These are phyloP conservation scores for Toxoplasma gondii DNA, from an alignment of 169 alveolate genomes.

Conservation along the genomic window DNA sequence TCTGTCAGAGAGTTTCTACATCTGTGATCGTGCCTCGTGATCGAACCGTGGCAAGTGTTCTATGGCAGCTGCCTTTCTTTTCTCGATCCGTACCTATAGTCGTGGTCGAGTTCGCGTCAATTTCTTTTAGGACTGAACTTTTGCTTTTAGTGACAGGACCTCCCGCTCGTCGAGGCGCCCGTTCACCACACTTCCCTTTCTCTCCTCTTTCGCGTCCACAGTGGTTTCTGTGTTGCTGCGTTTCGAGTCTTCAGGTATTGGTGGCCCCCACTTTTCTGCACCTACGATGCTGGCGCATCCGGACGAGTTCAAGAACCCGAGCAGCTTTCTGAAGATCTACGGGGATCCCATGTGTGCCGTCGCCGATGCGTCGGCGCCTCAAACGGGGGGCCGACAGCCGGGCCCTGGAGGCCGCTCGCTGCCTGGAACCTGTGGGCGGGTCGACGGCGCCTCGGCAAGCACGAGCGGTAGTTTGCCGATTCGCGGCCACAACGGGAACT, in stretches of 20 bases:
- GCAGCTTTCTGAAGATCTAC: conserved; percentile 77
- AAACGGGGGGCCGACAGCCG: background rate
- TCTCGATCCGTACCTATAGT: no score
- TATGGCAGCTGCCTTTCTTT: no score
- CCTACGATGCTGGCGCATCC: conserved; percentile 71
- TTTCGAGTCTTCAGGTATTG: conserved; percentile 53
- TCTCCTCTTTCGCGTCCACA: no score
- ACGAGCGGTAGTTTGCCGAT: conserved; percentile 59
- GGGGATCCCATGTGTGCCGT: conserved; percentile 81
- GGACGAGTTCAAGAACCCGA: conserved; percentile 75
- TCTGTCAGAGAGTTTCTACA: no score
- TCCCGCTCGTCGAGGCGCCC: no score
- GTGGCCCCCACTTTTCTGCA: conserved; percentile 68
- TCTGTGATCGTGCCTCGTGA: no score
- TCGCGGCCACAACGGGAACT: conserved; percentile 79
- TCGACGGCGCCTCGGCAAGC: conserved; percentile 2
- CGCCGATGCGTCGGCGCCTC: background rate
- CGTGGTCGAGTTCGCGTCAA: no score
- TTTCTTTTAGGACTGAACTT: no score
- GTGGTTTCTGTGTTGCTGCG: background rate
- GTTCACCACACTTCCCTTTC: no score
- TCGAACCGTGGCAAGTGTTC: no score
- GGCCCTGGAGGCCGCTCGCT: background rate
- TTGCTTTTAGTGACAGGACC: no score
- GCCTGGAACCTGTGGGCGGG: background rate